Evolutionary conservation across 768 basidiomycete genomes (phyloP).

Genomic region (Pleurotus platypus): DNA sequence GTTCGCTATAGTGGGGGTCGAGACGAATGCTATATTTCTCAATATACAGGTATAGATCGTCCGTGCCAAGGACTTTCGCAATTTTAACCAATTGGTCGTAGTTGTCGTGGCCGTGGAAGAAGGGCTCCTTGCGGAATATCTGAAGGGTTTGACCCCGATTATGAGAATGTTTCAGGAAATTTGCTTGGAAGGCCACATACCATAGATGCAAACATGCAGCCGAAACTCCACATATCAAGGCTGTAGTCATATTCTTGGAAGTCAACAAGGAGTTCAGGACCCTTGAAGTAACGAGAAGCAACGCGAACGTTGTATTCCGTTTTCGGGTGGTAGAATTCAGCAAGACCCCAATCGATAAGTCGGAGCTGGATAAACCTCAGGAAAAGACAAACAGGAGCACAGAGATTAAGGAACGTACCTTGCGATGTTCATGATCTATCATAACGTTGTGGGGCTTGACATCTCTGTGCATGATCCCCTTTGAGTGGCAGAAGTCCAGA

Average conservation of each 20-base stretch:
- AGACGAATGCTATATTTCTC: constrained; percentile 95
- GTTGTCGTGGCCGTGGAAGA: constrained; percentile 99
- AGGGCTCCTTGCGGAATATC: constrained; percentile 99
- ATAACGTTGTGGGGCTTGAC: constrained; percentile 99
- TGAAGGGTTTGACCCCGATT: constrained; percentile 23
- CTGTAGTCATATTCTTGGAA: constrained; percentile 99
- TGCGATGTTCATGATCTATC: constrained; percentile 97
- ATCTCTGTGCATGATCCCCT: constrained; percentile 98
- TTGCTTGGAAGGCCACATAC: constrained; percentile 37
- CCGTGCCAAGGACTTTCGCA: constrained; percentile 94
- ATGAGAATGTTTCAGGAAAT: constrained; percentile 2
- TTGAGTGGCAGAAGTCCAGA: constrained; percentile 96
- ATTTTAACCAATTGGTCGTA: constrained; percentile 99
- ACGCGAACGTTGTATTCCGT: constrained; percentile 98
- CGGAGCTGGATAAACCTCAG: constrained; percentile 57
- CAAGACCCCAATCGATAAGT: constrained; percentile 97
- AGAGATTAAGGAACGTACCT: constrained; percentile 46
- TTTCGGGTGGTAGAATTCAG: constrained; percentile 97
- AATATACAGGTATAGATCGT: constrained; percentile 88
- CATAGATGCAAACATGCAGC: constrained; percentile 99
- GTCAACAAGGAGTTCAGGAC: constrained; percentile 93
- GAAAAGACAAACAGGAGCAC: background rate
- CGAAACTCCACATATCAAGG: constrained; percentile 98
- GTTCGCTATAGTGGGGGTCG: constrained; percentile 93
- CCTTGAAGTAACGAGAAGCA: constrained; percentile 97